These are phyloP conservation scores for Suhomyces faveliae DNA, from an alignment of 805 yeast species.

Conservation along the genomic window DNA sequence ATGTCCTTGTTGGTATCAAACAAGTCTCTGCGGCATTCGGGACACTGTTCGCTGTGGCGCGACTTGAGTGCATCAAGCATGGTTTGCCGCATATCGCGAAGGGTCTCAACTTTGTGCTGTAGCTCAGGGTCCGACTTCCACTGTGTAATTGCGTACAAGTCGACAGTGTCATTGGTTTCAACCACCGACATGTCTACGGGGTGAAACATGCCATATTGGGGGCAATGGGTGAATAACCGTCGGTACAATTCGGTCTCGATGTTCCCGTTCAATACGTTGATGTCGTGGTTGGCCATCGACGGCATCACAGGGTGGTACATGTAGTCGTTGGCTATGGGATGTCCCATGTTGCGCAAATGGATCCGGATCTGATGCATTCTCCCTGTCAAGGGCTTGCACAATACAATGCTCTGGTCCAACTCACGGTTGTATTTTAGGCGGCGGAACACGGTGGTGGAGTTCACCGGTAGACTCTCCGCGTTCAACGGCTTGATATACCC, in stretches of 20 bases:
- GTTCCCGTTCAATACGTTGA: slow-evolving; percentile 17
- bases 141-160: slow-evolving; percentile 14
- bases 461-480: slow-evolving; percentile 21
- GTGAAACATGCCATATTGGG: slow-evolving; percentile 13
- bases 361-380: slow-evolving; percentile 58
- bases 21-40: slow-evolving; percentile 31
- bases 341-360: slow-evolving; percentile 48
- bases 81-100: slow-evolving; percentile 21
- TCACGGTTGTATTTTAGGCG: slow-evolving; percentile 26
- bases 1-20: slow-evolving; percentile 28
- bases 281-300: slow-evolving; percentile 8
- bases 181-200: slow-evolving; percentile 9
- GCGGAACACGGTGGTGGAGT: slow-evolving; percentile 35
- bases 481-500: slow-evolving; percentile 29
- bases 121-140: slow-evolving; percentile 13
- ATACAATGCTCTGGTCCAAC: slow-evolving; percentile 42
- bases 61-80: slow-evolving; percentile 30
- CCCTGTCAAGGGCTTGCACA: slow-evolving; percentile 52
- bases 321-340: slow-evolving; percentile 81
- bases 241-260: slow-evolving; percentile 26
- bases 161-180: slow-evolving; percentile 9
- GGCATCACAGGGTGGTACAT: slow-evolving; percentile 24
- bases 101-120: slow-evolving; percentile 14
- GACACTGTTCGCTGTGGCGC: slow-evolving; percentile 23
- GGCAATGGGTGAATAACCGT: slow-evolving; percentile 16